phyloP scores from a whole-genome alignment of 306 rosid genomes.

The Lathyrus tuberosus region DNA sequence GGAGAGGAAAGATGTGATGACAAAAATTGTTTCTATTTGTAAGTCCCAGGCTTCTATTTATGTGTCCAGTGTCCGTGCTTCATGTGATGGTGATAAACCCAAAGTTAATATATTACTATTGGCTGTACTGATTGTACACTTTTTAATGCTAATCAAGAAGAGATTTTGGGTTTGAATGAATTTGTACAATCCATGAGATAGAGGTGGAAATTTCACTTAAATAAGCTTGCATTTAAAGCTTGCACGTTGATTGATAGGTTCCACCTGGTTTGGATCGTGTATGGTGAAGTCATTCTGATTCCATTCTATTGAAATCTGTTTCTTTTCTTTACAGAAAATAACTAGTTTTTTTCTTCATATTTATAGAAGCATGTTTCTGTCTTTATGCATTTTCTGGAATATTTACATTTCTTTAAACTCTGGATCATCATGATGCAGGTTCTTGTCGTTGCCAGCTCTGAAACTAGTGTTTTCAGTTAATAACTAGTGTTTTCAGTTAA shows the following conservation, averaged over 20 bases:
- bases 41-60: conserved; percentile 81
- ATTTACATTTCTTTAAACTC: no score
- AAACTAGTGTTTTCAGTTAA: no score
- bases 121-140: not conserved
- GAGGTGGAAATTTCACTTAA: not conserved
- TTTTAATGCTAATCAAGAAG: not conserved
- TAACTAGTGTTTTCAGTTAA: no score
- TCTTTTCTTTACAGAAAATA: not conserved
- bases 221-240: no score
- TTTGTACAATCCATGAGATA: not conserved
- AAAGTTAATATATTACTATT: conserved; percentile 5
- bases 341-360: not conserved
- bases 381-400: no score
- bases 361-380: no score
- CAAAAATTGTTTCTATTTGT: conserved; percentile 89
- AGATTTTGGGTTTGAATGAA: not conserved
- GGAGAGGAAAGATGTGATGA: conserved; percentile 98
- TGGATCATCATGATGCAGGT: no score
- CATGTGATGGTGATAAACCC: not conserved
- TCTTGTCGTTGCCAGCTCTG: conserved; percentile 94
- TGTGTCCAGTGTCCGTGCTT: not conserved
- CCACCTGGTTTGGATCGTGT: conserved; percentile 8
- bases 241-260: not conserved
- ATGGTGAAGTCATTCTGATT: not conserved
- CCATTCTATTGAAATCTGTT: not conserved